Base-by-base conservation (phyloP, 225 moss, liverwort and hornwort species). In the Bryum argenteum region DNA sequence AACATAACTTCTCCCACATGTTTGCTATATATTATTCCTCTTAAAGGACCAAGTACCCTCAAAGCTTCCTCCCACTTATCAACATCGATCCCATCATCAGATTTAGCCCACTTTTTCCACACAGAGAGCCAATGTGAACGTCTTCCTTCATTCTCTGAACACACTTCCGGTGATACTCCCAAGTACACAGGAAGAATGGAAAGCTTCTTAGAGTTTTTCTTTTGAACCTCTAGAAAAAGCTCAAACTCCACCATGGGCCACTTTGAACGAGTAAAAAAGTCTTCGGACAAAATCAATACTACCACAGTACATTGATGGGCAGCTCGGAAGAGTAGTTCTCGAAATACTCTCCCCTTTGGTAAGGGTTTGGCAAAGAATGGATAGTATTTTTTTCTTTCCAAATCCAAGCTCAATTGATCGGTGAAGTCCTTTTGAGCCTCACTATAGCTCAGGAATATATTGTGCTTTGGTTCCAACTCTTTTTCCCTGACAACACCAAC, bases 211-310 rank as follows among this genome's bases (percentile, higher is more conserved):
- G 13, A 66, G 9, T 45, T 8, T 10, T 52, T 18, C 19, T 52
- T 52, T 3, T 52, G 52, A 12, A 18, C 17, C 2, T 66, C 10
- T 45, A 39, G 58, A 47, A 74, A 75, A 6, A 37, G 58, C 16
- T 11, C 21, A 33, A 75, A 18, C 58, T 74, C 74, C 16, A 58
- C 9, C 74, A 67, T 66, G 58, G 74, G 66, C 66, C 58, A 74
- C 16, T 74, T 39, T 3, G 65, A 28, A 8, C 19, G 12, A 8
- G 66, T 66, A 17, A 66, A 74, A n/a, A 66, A 66, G 13, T 58
- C 74, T 45, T 74, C 48, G 0, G 66, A 66, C 47, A 74, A 1
- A 13, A 66, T 55, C 26, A 26, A 26, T 26, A 26, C 26, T 4
- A 26, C 2, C 2, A 26, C 4, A 26, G 2, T 26, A 26, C 61